Base-by-base conservation (phyloP, 225 moss, liverwort and hornwort species). In the Neckera pumila region DNA sequence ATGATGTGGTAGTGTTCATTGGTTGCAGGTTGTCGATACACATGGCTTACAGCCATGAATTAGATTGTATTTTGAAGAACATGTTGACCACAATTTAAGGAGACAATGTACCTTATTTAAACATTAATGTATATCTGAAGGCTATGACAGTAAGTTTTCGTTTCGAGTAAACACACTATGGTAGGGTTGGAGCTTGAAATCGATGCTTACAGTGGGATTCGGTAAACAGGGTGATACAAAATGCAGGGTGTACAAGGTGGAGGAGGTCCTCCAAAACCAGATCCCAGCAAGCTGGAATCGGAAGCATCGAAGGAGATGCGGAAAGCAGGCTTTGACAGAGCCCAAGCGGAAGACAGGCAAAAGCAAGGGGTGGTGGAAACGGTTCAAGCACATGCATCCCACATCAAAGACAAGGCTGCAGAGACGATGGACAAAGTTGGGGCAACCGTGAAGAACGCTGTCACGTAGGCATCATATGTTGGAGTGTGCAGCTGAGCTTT, bases 371-470 rank as follows among this genome's bases (percentile, higher is more conserved):
- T 71, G 45, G 40, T 86, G 79, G 92, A 87, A 27, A 92, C 90
- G 82, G 17, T 94, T 16, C 89, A 92, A 82, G 89, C 51, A 14
- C 76, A 21, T 28, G 91, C 90, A 17, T 70, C 45, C 11, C 76
- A 85, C 27, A 91, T 94, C 80, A 92, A 94, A 88, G 93, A 94
- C 74, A 77, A 49, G 14, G 91, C 80, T 56, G 90, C 87, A 62
- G 91, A 90, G 73, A 76, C 77, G 76, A 94, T 94, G 93, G 92
- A 94, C 83, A 69, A 94, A 74, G 65, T 92, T 33, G 91, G 91
- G 25, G 85, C 61, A 40, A 23, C 87, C 8, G 33, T 80, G 7
- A 90, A 90, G 86, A 56, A 36, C 66, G 43, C 86, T 36, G 36
- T 81, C 59, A 59, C 82, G 38, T 91, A 88, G 87, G 36, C 73